phyloP scores from a whole-genome alignment of 2,329 filamentous ascomycete genomes.

The Graphilbum ipis-grandicollis region DNA sequence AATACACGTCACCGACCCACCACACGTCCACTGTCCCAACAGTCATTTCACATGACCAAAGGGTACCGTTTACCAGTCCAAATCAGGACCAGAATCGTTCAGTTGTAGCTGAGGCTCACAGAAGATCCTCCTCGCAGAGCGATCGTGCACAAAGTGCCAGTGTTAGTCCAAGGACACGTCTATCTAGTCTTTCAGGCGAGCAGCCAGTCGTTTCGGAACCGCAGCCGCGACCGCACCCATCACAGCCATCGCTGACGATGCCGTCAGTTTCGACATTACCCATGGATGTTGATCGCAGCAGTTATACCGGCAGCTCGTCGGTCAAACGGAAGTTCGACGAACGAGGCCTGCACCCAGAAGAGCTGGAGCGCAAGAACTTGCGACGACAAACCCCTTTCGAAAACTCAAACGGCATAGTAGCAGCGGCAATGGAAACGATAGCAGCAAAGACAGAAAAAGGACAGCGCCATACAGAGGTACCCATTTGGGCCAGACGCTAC shows the following conservation, averaged over 20 bases:
- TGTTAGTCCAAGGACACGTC: conserved; percentile 61
- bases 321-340: conserved; percentile 32
- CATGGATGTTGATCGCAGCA: not conserved
- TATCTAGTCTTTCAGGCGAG: conserved; percentile 30
- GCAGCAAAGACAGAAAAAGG: conserved; percentile 11
- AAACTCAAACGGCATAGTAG: conserved; percentile 21
- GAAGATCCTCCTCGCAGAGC: conserved; percentile 33
- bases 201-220: too few relatives aligned
- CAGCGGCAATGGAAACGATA: conserved; percentile 4
- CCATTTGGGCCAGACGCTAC: conserved; percentile 30
- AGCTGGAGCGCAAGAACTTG: conserved; percentile 30
- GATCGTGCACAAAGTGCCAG: conserved; percentile 57
- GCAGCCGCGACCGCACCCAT: not conserved
- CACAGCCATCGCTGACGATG: not conserved
- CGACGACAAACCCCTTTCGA: conserved; percentile 30
- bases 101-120: conserved; percentile 17
- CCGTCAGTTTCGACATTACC: conserved; percentile 7
- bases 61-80: too few relatives aligned
- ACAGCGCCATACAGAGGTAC: conserved; percentile 19
- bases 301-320: conserved; percentile 15
- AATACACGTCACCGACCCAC: conserved; percentile 15
- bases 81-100: too few relatives aligned
- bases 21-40: conserved; percentile 8
- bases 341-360: conserved; percentile 28
- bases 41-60: not conserved